Evolutionary conservation across 2,329 filamentous ascomycete species (phyloP), one percentile per base, ranked within the genome.

Genomic region (Phyllosticta ampelicida): DNA sequence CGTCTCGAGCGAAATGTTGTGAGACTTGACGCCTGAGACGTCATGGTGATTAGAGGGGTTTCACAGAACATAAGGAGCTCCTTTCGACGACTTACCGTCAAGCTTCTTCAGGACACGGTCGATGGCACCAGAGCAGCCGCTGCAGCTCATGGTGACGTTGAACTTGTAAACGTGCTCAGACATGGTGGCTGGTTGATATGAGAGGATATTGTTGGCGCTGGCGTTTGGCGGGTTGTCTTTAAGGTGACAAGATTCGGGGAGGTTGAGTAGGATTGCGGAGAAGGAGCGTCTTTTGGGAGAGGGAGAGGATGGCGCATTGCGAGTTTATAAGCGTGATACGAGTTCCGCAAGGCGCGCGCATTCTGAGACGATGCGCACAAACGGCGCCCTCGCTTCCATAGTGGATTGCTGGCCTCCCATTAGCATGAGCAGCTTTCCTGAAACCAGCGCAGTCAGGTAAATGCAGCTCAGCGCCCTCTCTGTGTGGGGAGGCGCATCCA

Each of bases 101-200:
- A 95, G 84, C 78, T 90, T 96, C 78, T 89, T 92, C 63, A 99
- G 84, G 51, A 96, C 90, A 55, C 90, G 83, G 75, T 95, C 88
- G 51, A 99, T 81, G 65, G 94, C 94, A 68, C 91, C 90, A 51
- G 91, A 96, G 85, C 94, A 99, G 73, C 58, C 58, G 71, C 89
- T 84, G 78, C 94, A 99, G 80, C 80, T 87, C 94, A 99, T 99
- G 75, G 78, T 80, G 73, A 97, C 84, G 75, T 91, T 86, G 80
- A 97, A 97, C 74, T 94, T 89, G 86, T 97, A 97, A 65, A 84
- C 89, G 79, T 96, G 90, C 66, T 86, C 84, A 61, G 71, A 65
- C 87, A 91, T 90, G 67, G 65, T 79, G 69, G 54, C 26, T 54
- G 58, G 51, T 55, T 20, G 28, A 26, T 8, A 44, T 16, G 29